Base-by-base conservation (phyloP, 192 early-diverging fungal genomes). In the Backusella circina region DNA sequence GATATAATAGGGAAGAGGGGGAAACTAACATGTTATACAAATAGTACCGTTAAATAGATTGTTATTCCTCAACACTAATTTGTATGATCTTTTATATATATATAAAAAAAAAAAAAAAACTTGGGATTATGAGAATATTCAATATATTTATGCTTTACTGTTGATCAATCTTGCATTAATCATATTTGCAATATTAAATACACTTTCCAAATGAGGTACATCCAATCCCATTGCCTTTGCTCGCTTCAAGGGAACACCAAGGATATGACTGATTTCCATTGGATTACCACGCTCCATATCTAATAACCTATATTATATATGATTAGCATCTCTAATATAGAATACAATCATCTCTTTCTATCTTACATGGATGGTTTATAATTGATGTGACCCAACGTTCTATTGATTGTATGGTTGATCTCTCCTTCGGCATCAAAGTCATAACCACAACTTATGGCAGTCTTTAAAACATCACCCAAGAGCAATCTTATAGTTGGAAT, bases 401-500 rank as follows among this genome's bases (percentile, higher is more conserved):
- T 82, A 3, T 51, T 39, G 35, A 70, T 68, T 80, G 84, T 84
- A 32, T 83, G 66, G 1, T 21, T 41, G 2, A 84, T 67, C 3
- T 83, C 76, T 26, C 70, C 61, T 0, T 77, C 75, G 3, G 64
- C 51, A 41, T 85, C 79, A 76, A 88, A 84, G 1, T 39, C 47
- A 50, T 86, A 76, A 31, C 85, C 85, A 18, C 75, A 73, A 2
- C 88, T 83, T 38, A 83, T 84, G 12, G 89, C 92, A 2, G 86
- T 75, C 6, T 72, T 32, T 3, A 85, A 85, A 28, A 92, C 87
- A 39, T 92, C 92, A 0, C 36, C 36, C 88, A 88, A 90, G 8
- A 88, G 37, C 18, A 74, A 78, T 41, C 71, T 71, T 0, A 87
- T 76, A 50, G 90, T 80, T 10, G 75, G 70, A 9, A 75, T 72